A percentile compares a stretch with the other conserved stretches of the same genome.
These are phyloP conservation scores for Orbilia quercus DNA, from an alignment of 2,329 filamentous ascomycete genomes.

Conservation along the genomic window DNA sequence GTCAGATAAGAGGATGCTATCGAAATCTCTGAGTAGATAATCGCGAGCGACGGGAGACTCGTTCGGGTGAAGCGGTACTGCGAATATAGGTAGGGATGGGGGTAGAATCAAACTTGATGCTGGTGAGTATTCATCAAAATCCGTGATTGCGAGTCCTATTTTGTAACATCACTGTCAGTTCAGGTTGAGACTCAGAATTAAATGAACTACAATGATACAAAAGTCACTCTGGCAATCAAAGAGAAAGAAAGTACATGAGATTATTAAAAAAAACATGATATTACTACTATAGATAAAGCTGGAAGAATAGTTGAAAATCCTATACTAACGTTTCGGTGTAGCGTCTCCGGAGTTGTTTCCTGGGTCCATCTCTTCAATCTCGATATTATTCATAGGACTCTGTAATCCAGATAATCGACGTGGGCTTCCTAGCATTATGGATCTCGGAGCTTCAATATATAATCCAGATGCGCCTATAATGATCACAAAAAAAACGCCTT, in stretches of 20 bases:
- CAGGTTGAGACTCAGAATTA: not conserved
- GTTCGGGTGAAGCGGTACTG: conserved; percentile 64
- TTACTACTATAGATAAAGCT: conserved; percentile 5
- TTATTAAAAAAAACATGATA: conserved; percentile 30
- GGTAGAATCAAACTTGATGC: conserved; percentile 45
- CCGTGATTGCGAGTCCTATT: conserved; percentile 25
- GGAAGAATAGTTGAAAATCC: not conserved
- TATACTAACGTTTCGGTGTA: conserved; percentile 46
- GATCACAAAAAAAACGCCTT: not conserved
- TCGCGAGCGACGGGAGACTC: conserved; percentile 72
- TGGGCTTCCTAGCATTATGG: conserved; percentile 47
- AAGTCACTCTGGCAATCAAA: not conserved
- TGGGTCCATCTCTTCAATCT: conserved; percentile 45
- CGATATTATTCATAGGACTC: conserved; percentile 19
- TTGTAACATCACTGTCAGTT: conserved; percentile 13
- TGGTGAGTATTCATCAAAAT: conserved; percentile 28
- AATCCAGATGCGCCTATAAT: conserved; percentile 47
- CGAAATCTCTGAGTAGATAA: conserved; percentile 70
- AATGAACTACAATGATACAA: not conserved
- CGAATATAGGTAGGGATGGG: conserved; percentile 48
- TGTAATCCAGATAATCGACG: conserved; percentile 32
- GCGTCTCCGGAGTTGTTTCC: conserved; percentile 18
- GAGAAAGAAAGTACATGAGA: conserved; percentile 17
- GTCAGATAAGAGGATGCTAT: conserved; percentile 71
- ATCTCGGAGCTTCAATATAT: conserved; percentile 41